phyloP scores from a whole-genome alignment of 129 eudicot genomes.

The Lonicera japonica region DNA sequence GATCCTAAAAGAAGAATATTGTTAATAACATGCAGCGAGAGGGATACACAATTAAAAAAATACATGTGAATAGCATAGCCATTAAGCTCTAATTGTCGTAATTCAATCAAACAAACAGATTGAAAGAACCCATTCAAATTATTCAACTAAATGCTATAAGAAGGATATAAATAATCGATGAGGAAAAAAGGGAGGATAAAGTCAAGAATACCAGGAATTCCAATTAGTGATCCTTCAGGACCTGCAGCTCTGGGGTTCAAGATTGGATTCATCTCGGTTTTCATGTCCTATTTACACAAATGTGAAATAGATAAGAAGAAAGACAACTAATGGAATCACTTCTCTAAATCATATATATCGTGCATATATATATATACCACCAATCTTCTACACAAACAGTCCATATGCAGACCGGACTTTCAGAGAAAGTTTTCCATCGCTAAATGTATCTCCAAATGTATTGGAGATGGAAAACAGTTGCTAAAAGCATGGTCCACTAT shows the following conservation, averaged over 20 bases:
- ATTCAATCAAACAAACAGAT: background rate
- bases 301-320: background rate
- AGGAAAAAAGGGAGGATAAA: background rate
- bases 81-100: background rate
- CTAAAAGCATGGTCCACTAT: too few species aligned
- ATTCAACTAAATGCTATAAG: background rate
- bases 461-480: too few species aligned
- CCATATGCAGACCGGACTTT: too few species aligned
- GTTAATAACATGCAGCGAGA: constrained; percentile 10
- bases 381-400: too few species aligned
- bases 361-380: too few species aligned
- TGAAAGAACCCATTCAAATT: background rate
- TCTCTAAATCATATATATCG: too few species aligned
- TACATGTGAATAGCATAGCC: background rate
- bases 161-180: background rate
- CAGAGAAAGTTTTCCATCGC: too few species aligned
- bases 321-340: background rate
- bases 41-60: background rate
- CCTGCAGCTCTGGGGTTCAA: constrained; percentile 80
- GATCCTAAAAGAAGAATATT: constrained; percentile 49
- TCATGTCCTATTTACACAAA: constrained; percentile 59
- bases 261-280: constrained; percentile 82
- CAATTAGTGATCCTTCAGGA: constrained; percentile 84
- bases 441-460: too few species aligned
- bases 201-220: constrained; percentile 67